Percentiles rank a stretch among this genome's conserved stretches.
Conservation (phyloP, 2,329 filamentous ascomycete genomes). For the Calonectria honghensis region DNA sequence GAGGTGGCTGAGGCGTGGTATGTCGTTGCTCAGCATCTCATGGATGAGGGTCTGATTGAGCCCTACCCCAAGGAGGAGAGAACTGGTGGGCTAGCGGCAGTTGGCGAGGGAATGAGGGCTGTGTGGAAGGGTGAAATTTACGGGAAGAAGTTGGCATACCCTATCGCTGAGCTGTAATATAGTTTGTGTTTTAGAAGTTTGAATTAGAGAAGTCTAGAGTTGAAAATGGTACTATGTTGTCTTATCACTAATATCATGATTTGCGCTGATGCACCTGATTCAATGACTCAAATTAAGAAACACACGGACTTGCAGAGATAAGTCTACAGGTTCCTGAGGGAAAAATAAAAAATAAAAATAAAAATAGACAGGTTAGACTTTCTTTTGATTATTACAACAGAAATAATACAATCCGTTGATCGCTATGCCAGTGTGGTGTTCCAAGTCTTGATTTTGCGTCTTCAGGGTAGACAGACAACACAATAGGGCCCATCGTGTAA, state of each 20-base stretch:
- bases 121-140: slow-evolving; percentile 39
- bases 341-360: too few relatives aligned
- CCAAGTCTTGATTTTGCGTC: background rate
- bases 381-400: too few relatives aligned
- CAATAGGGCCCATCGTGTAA: too few relatives aligned
- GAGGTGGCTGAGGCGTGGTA: slow-evolving; percentile 37
- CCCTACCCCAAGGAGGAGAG: slow-evolving; percentile 38
- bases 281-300: background rate
- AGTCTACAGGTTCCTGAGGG: background rate
- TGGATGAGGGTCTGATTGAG: slow-evolving; percentile 32
- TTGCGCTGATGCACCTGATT: too few relatives aligned
- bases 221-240: background rate
- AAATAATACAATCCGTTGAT: background rate
- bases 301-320: background rate
- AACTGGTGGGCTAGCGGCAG: slow-evolving; percentile 28
- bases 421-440: background rate
- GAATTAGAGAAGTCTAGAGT: background rate
- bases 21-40: slow-evolving; percentile 30
- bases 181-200: background rate
- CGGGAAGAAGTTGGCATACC: slow-evolving; percentile 35
- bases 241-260: background rate
- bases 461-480: background rate
- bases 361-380: too few relatives aligned
- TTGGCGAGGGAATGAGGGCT: slow-evolving; percentile 36
- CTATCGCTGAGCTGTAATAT: slow-evolving; percentile 14